Evolutionary conservation across 495 filamentous ascomycete species (phyloP), one percentile per base, ranked within the genome.

Genomic region (Amorphotheca resinae): DNA sequence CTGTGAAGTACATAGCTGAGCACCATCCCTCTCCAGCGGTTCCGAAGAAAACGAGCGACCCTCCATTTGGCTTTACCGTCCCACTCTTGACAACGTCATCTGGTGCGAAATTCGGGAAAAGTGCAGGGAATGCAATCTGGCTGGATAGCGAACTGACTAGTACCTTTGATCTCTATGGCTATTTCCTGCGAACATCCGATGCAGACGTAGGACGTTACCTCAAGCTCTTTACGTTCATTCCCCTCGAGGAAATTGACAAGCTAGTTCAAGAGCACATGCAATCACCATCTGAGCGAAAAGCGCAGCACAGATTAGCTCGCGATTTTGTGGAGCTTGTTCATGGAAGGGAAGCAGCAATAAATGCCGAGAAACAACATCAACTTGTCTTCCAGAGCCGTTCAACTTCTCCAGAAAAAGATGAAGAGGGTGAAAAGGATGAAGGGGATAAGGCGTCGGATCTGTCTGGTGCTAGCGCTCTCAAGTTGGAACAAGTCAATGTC

Each of bases 71-170:
- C 2, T 77, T 96, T 40, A 96, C 91, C 0, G 84, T 84, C 2
- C 93, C 91, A 0, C 70, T 99, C 1, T 66, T 99, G 32, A 95
- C 87, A 0, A 85, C 85, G 7, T 65, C 86, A 1, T 74, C 78
- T 2, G 93, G 93, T 2, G 75, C 73, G 54, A 99, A 99, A 61
- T 87, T 96, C 56, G 91, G 91, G 14, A 99, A 99, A 61, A 93
- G 81, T 41, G 81, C 87, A 14, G 89, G 87, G 11, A 96, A 95
- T 58, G 88, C 93, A 1, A 64, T 99, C 16, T 96, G 91, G 91
- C 74, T 99, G 2, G 86, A 95, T 59, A 69, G 63, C 40, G 77
- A 76, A 49, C 72, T 83, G 71, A 95, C 89, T 0, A 76, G 72
- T 17, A 61, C 75, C 0, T 96, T 88, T 50, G 84, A 95, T 45